Conservation (phyloP, 208 protist species). For the Crithidia brevicula region DNA sequence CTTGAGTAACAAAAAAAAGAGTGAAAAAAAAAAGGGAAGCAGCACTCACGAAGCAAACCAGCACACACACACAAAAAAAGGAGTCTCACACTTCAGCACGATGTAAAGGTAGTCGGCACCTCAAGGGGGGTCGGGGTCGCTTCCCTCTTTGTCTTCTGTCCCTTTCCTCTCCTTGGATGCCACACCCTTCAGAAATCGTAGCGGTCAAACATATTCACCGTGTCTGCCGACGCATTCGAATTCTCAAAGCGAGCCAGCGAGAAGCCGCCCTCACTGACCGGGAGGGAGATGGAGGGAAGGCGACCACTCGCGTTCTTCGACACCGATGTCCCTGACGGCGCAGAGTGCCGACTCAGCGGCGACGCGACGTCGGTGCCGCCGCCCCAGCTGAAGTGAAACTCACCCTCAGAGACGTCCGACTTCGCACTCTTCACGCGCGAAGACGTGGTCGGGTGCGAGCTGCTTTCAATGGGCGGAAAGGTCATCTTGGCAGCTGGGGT, state of each 20-base stretch:
- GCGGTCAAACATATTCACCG: constrained; percentile 20
- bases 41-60: no score
- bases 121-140: no score
- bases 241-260: constrained; percentile 14
- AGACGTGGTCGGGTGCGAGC: background rate
- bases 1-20: no score
- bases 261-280: constrained; percentile 8
- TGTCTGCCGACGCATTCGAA: constrained; percentile 4
- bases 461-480: background rate
- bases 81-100: no score
- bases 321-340: background rate
- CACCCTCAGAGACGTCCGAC: background rate
- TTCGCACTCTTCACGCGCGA: background rate
- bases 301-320: background rate
- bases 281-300: background rate
- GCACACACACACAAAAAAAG: no score
- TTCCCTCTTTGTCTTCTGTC: background rate
- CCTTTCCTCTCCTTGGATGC: background rate
- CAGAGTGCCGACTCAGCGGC: background rate
- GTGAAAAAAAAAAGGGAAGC: constrained; percentile 7
- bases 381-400: constrained; percentile 1
- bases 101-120: no score
- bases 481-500: background rate
- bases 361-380: background rate
- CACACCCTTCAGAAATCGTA: background rate